Percentiles rank a stretch among this genome's conserved stretches.
Conservation (phyloP, 73 alveolate genomes). For the Paraurostyla sp. region DNA sequence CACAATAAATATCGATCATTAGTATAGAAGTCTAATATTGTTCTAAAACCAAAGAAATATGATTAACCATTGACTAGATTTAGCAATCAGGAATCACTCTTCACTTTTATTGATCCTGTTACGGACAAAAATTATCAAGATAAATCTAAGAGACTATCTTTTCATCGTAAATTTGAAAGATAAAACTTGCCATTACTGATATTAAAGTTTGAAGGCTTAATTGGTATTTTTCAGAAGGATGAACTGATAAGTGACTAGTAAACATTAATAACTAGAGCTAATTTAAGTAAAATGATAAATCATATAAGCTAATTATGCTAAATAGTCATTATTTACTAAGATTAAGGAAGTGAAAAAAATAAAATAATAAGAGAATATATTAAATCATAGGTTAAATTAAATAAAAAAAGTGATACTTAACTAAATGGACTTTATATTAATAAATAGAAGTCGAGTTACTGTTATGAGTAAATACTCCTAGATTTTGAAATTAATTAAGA, state of each 20-base stretch:
- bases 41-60: neutral
- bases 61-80: neutral
- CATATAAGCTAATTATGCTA: neutral
- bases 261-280: neutral
- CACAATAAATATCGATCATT: neutral
- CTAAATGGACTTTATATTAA: neutral
- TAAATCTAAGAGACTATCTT: neutral
- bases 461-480: neutral
- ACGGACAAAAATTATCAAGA: neutral
- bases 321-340: neutral
- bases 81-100: neutral
- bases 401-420: neutral
- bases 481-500: constrained; percentile 3
- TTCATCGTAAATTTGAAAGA: constrained; percentile 11
- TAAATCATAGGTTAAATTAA: neutral
- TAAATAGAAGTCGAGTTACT: neutral
- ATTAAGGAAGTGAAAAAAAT: neutral
- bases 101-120: constrained; percentile 9
- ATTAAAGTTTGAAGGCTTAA: neutral
- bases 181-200: neutral
- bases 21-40: too few species aligned
- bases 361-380: neutral
- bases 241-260: neutral
- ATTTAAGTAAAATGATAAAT: neutral
- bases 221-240: neutral